These are phyloP conservation scores for Gomphus sp. DNA, from an alignment of 1,284 basidiomycete species.

Conservation along the genomic window DNA sequence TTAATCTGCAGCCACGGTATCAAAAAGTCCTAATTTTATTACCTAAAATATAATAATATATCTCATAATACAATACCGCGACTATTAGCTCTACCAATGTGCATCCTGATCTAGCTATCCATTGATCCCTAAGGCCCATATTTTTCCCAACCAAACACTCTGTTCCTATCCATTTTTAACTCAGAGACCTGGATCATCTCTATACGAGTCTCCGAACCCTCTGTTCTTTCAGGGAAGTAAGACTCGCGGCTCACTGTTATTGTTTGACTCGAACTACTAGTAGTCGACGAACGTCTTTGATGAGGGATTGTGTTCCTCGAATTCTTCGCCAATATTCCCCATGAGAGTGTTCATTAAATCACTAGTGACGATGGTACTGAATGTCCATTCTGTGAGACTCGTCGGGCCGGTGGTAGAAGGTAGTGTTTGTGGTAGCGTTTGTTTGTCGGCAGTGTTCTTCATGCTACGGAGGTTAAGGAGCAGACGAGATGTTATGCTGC, in stretches of 20 bases:
- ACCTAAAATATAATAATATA: background rate
- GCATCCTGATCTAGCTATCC: background rate
- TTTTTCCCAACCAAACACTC: background rate
- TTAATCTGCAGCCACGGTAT: too few relatives aligned
- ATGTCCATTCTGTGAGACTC: background rate
- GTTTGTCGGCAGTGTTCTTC: background rate
- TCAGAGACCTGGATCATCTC: background rate
- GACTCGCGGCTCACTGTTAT: too few relatives aligned
- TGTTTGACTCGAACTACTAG: background rate
- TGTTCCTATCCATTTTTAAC: background rate
- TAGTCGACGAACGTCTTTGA: background rate
- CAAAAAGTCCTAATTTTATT: too few relatives aligned
- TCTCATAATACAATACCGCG: background rate
- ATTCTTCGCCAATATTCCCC: background rate
- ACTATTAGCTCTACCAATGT: background rate
- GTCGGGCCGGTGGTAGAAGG: background rate
- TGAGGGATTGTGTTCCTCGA: background rate
- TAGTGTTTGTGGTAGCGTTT: too few relatives aligned
- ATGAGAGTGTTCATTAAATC: background rate
- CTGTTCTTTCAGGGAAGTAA: background rate
- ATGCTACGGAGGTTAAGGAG: background rate
- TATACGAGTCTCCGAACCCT: background rate
- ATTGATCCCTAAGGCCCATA: background rate
- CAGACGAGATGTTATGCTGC: constrained; percentile 3
- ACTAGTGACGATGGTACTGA: background rate